These are phyloP conservation scores for Elsinoe arachidis DNA, from an alignment of 2,329 filamentous ascomycete species.

Conservation along the genomic window DNA sequence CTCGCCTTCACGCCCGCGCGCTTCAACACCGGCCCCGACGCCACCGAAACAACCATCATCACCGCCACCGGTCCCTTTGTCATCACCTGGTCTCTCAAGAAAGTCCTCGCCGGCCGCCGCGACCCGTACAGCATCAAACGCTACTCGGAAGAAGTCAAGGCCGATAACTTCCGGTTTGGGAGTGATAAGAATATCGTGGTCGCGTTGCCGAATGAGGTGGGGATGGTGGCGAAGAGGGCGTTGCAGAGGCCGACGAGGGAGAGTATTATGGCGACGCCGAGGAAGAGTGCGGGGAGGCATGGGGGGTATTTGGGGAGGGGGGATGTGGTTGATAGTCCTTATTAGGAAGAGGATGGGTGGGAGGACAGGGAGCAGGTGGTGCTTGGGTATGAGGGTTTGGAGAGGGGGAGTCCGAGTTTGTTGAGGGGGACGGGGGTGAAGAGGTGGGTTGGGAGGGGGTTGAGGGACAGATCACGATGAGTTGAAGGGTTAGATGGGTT, in stretches of 20 bases:
- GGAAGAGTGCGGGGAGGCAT: conserved; percentile 20
- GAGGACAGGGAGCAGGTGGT: neutral
- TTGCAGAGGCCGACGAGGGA: conserved; percentile 84
- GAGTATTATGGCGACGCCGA: conserved; percentile 61
- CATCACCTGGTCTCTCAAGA: conserved; percentile 91
- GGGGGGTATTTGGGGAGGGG: conserved; percentile 68
- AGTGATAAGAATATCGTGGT: conserved; percentile 98
- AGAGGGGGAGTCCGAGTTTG: neutral
- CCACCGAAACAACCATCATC: conserved; percentile 82
- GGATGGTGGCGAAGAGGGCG: conserved; percentile 84
- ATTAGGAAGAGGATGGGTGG: conserved; percentile 29
- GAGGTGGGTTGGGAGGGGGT: neutral
- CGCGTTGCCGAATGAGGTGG: conserved; percentile 90
- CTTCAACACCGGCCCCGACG: conserved; percentile 81
- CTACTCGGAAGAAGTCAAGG: conserved; percentile 90
- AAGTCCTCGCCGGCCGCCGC: conserved; percentile 70
- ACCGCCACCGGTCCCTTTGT: conserved; percentile 95
- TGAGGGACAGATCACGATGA: neutral
- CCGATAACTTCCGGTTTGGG: conserved; percentile 96
- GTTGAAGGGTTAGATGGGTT: too few species aligned
- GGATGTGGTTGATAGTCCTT: conserved; percentile 72
- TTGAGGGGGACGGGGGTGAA: neutral
- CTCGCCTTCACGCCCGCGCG: conserved; percentile 83
- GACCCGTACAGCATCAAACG: conserved; percentile 95
- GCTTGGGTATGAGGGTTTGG: neutral